Evolutionary conservation across 345 rosid genomes (phyloP).

Genomic region (Linum lewisii): DNA sequence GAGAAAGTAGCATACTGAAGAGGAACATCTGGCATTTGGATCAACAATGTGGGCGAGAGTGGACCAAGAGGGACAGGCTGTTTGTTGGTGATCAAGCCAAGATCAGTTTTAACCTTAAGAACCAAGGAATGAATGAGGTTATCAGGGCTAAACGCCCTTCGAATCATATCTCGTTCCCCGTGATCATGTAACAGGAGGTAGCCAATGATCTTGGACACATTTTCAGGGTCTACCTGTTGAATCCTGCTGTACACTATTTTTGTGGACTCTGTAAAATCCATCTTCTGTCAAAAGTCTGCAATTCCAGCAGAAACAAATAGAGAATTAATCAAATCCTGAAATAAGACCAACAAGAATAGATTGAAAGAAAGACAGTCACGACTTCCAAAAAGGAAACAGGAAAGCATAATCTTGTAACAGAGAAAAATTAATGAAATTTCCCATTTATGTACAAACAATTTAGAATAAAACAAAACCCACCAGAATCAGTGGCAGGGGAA

Average conservation of each 20-base stretch:
- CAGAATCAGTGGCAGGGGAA: background rate
- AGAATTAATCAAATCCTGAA: too few relatives aligned
- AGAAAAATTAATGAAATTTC: too few relatives aligned
- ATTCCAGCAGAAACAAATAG: background rate
- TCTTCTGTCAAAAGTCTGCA: conserved; percentile 17
- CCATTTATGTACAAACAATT: background rate
- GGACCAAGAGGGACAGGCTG: conserved; percentile 27
- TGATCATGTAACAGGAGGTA: conserved; percentile 70
- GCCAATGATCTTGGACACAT: conserved; percentile 72
- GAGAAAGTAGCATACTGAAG: conserved; percentile 32
- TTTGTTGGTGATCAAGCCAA: conserved; percentile 31
- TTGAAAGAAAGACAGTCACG: too few relatives aligned
- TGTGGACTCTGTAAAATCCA: conserved; percentile 81
- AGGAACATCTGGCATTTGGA: conserved; percentile 25
- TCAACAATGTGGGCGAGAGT: too few relatives aligned
- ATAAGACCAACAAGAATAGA: too few relatives aligned
- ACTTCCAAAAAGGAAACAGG: too few relatives aligned
- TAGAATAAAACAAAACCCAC: background rate
- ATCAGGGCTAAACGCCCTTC: conserved; percentile 80
- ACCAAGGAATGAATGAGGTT: conserved; percentile 44
- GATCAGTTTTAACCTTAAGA: conserved; percentile 51
- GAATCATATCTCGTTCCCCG: conserved; percentile 70
- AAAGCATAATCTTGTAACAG: too few relatives aligned
- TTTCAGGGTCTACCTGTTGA: conserved; percentile 75
- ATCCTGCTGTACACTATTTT: conserved; percentile 69